A percentile compares a stretch with the other conserved stretches of the same genome.
Conservation (phyloP, 768 basidiomycete species). For the Coprinellus micaceus region DNA sequence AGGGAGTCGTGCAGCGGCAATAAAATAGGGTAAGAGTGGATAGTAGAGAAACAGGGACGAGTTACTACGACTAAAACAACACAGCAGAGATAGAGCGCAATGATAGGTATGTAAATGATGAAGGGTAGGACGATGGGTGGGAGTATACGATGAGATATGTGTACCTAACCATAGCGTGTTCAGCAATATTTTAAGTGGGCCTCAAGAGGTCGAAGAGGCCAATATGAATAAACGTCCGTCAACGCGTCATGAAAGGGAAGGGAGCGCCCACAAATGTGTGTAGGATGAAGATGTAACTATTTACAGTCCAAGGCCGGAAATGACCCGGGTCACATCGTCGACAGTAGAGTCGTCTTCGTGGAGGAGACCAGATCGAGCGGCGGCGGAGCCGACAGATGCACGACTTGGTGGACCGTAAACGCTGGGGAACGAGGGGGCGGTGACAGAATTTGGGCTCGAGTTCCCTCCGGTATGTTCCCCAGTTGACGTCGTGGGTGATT, state of each 20-base stretch:
- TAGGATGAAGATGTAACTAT: conserved; percentile 6
- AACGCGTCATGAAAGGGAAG: neutral
- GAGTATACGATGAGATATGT: neutral
- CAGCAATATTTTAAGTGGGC: neutral
- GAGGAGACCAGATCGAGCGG: conserved; percentile 2
- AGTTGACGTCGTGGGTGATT: conserved; percentile 77
- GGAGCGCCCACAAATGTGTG: neutral
- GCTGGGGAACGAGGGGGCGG: conserved; percentile 80
- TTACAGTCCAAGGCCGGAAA: conserved; percentile 70
- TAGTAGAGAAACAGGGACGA: conserved; percentile 19
- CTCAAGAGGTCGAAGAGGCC: neutral
- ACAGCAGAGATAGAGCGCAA: conserved; percentile 20
- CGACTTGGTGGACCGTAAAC: conserved; percentile 64
- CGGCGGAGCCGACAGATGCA: conserved; percentile 7
- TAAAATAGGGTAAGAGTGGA: conserved; percentile 7
- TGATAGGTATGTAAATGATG: neutral
- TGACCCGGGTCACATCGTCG: conserved; percentile 73
- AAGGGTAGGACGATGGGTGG: neutral
- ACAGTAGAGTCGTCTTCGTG: conserved; percentile 4
- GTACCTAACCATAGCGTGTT: conserved; percentile 1
- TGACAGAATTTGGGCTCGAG: conserved; percentile 75
- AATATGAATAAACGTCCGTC: conserved; percentile 7
- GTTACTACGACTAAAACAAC: conserved; percentile 7
- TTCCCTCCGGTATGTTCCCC: conserved; percentile 66
- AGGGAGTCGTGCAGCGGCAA: neutral